Conservation (phyloP, 768 basidiomycete genomes). For the Russula ochroleuca region DNA sequence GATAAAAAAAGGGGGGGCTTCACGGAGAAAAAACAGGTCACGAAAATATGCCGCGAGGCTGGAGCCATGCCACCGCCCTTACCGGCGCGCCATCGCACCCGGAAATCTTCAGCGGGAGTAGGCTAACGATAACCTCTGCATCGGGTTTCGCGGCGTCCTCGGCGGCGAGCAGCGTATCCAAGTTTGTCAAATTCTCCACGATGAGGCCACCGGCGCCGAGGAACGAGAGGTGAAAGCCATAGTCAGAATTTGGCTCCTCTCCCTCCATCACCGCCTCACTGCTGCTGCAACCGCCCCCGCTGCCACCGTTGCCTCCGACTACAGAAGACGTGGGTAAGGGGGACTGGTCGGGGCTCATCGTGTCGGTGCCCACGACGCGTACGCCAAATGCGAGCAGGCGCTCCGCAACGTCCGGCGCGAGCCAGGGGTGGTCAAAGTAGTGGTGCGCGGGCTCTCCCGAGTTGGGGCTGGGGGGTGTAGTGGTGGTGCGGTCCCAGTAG, state of each 20-base stretch:
- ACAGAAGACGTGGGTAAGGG: constrained; percentile 6
- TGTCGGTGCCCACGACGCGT: constrained; percentile 31
- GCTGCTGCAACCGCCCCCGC: no score
- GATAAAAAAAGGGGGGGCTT: not conserved
- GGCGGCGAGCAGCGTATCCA: constrained; percentile 25
- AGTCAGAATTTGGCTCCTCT: constrained; percentile 11
- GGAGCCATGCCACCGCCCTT: constrained; percentile 31
- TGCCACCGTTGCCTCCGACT: not conserved
- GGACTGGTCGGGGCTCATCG: constrained; percentile 32
- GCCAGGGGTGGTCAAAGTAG: constrained; percentile 33
- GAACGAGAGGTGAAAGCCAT: constrained; percentile 28
- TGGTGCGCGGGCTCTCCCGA: not conserved
- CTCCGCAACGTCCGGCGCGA: constrained; percentile 30
- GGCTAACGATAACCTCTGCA: constrained; percentile 25
- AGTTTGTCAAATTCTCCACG: constrained; percentile 32
- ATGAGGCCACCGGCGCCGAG: constrained; percentile 31
- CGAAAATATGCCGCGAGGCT: not conserved
- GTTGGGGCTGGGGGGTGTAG: no score
- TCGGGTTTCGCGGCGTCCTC: constrained; percentile 9
- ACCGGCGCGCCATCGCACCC: constrained; percentile 33
- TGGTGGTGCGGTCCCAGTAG: constrained; percentile 24
- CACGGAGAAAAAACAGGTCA: not conserved
- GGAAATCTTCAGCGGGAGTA: constrained; percentile 30
- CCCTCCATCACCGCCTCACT: not conserved
- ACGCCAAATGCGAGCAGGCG: constrained; percentile 29